Base-by-base conservation (phyloP, 192 early-diverging fungal genomes). In the Backusella morwellensis region DNA sequence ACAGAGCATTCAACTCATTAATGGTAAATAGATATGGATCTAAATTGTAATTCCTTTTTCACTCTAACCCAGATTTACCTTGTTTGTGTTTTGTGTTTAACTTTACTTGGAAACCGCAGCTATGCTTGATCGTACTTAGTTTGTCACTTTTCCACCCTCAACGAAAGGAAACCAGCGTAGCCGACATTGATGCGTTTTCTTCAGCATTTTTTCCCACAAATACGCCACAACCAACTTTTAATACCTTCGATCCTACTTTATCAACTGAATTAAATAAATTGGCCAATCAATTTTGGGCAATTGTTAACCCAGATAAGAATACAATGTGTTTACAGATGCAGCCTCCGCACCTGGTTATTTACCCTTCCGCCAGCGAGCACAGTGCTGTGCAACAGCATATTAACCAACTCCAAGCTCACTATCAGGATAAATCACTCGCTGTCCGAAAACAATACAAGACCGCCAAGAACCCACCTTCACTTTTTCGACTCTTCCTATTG, bases 1-100 rank as follows among this genome's bases (percentile, higher is more conserved):
- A 81, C 72, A 72, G 80, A 34, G 67, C 75, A 6, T 44, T 73
- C 7, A 77, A 74, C n/a, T 76, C 76, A 26, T 38, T 81, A 40
- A 32, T 81, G 76, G 80, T 81, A 81, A 75, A 21, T 63, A 29
- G 9, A 63, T 63, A 63, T 63, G 56, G 56, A 29, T 63, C 56
- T 63, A 70, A 70, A 35, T 70, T 34, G 29, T 68, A 34, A 34
- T 36, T 36, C 35, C 67, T n/a, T 34, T 32, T n/a, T 68, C 35
- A 21, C 23, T 42, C 47, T 74, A 59, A 59, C 36, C 19, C 66
- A 35, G n/a, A 68, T 23, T 69, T 54, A 41, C 69, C 50, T 63
- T 59, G 9, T 59, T 59, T 59, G 54, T 26, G 11, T 63, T 32
- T 63, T 63, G 21, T 23, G 21, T 26, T 63, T 63, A 26, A 63